A percentile compares a stretch with the other conserved stretches of the same genome.
Conservation (phyloP, 768 basidiomycete genomes). For the Lactarius trivialis region DNA sequence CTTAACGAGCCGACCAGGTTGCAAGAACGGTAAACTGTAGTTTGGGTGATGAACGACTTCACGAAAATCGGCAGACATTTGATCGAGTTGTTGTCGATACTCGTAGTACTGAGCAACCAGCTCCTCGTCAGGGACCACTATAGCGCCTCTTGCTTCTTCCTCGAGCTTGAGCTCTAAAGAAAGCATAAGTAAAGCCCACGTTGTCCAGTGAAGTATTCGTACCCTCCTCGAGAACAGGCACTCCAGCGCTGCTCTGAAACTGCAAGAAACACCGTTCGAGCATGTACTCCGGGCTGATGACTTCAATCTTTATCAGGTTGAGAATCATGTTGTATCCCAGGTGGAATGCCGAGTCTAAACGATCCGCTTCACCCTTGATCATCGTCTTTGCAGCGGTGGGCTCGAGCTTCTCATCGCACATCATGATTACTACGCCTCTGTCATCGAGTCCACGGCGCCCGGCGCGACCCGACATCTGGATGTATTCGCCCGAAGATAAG, state of each 20-base stretch:
- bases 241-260: conserved; percentile 91
- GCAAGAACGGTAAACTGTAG: conserved; percentile 91
- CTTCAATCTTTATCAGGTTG: conserved; percentile 97
- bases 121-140: conserved; percentile 77
- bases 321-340: conserved; percentile 99
- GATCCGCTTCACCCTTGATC: conserved; percentile 97
- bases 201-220: not conserved
- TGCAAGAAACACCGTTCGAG: conserved; percentile 96
- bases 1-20: conserved; percentile 87
- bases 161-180: conserved; percentile 63
- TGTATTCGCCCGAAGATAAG: conserved; percentile 93
- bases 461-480: conserved; percentile 98
- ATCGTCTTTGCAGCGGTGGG: conserved; percentile 87
- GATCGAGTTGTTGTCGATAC: conserved; percentile 85
- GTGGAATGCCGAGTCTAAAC: conserved; percentile 96
- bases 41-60: conserved; percentile 93
- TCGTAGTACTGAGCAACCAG: conserved; percentile 88
- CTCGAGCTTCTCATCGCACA: conserved; percentile 98
- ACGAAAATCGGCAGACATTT: conserved; percentile 81
- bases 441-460: conserved; percentile 96
- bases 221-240: conserved; percentile 83
- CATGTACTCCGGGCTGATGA: conserved; percentile 98
- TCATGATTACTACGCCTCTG: conserved; percentile 99
- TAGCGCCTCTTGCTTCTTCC: conserved; percentile 56
- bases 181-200: not conserved